Evolutionary conservation across 2,329 filamentous ascomycete genomes (phyloP).

Genomic region (Fusarium sp.): DNA sequence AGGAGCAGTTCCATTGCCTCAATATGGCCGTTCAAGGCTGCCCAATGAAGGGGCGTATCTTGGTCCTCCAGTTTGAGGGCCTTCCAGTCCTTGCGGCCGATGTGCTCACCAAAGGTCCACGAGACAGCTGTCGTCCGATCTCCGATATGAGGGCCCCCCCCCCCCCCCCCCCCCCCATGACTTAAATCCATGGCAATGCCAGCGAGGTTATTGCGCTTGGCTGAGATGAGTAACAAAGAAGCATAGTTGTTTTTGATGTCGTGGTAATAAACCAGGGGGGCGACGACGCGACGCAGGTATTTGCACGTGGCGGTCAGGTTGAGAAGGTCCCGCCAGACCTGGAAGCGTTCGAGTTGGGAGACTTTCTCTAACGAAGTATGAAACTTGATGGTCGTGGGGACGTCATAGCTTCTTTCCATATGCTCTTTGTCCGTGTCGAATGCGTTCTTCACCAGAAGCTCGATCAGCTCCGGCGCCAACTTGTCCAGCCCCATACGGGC

Average conservation of each 20-base stretch:
- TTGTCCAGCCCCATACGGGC: background rate
- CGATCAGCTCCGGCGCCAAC: background rate
- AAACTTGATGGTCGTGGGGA: background rate
- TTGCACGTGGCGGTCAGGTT: conserved; percentile 14
- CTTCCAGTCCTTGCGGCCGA: background rate
- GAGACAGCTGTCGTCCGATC: background rate
- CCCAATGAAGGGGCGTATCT: conserved; percentile 18
- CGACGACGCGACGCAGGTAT: background rate
- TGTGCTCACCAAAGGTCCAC: background rate
- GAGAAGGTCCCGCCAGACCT: background rate
- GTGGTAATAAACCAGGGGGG: background rate
- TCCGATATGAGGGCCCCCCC: too few relatives aligned
- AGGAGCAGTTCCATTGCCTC: conserved; percentile 1
- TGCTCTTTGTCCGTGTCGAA: background rate
- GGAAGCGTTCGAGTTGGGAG: background rate
- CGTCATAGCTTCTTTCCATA: background rate
- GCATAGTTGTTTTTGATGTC: background rate
- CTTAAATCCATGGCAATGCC: too few relatives aligned
- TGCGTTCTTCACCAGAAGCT: background rate
- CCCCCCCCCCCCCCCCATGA: too few relatives aligned
- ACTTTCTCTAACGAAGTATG: background rate
- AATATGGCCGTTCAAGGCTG: background rate
- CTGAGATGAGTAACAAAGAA: conserved; percentile 2
- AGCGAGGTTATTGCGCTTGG: too few relatives aligned
- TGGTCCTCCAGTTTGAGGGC: conserved; percentile 2